phyloP scores from a whole-genome alignment of 192 early-diverging fungal species.

The Chytriomyces sp. region DNA sequence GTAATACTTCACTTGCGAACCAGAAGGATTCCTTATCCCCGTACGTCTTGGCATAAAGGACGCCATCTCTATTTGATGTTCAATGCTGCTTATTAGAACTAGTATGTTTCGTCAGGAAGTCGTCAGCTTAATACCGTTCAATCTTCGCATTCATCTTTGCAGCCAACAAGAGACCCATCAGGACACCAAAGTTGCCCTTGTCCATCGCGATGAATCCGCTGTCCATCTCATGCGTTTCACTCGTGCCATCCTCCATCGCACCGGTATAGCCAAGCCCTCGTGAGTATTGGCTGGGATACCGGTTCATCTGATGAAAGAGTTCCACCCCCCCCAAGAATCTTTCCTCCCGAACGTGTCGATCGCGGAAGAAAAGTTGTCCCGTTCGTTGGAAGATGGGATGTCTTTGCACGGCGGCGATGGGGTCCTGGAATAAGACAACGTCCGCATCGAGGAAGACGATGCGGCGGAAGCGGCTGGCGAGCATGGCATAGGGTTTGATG shows the following conservation, averaged over 20 bases:
- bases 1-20: constrained; percentile 4
- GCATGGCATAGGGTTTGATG: constrained; percentile 6
- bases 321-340: no score
- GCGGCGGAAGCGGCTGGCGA: constrained; percentile 3
- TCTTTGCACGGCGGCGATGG: no score
- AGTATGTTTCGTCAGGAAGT: no score
- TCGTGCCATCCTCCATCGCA: no score
- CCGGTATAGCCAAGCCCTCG: no score
- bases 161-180: neutral
- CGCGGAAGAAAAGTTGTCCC: no score
- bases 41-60: constrained; percentile 1
- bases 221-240: neutral
- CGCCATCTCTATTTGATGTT: no score
- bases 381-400: no score
- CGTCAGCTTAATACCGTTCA: no score
- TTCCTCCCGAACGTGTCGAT: neutral
- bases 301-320: no score
- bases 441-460: constrained; percentile 5
- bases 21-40: constrained; percentile 22
- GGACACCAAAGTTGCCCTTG: neutral
- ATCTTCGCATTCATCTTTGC: constrained; percentile 29
- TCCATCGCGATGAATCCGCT: constrained; percentile 2
- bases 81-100: no score
- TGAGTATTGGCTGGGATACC: no score
- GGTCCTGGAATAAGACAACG: constrained; percentile 10